These are phyloP conservation scores for Jatropha podagrica DNA, from an alignment of 441 rosid genomes.

Conservation along the genomic window DNA sequence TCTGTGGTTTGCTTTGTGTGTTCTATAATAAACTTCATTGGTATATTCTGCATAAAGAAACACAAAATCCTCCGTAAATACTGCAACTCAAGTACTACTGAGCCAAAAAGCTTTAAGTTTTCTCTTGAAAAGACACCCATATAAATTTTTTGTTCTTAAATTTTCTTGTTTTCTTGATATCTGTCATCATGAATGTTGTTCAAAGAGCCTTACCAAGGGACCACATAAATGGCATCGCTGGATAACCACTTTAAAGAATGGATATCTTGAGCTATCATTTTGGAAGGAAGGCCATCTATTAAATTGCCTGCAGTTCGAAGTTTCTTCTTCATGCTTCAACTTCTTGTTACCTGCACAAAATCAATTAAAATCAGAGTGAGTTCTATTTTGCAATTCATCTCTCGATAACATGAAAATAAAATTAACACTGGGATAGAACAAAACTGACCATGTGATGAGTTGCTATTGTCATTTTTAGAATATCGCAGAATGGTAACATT, in stretches of 20 bases:
- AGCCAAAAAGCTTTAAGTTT: too few species aligned
- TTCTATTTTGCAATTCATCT: background rate
- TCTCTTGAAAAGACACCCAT: too few species aligned
- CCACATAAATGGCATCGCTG: background rate
- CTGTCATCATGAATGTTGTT: background rate
- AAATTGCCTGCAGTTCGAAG: too few species aligned
- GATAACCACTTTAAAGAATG: background rate
- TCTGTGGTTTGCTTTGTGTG: background rate
- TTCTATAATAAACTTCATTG: conserved; percentile 3
- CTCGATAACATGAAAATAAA: background rate
- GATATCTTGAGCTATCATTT: background rate
- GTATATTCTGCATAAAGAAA: conserved; percentile 21
- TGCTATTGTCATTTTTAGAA: background rate
- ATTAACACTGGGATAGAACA: background rate
- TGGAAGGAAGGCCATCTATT: background rate
- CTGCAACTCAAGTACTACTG: too few species aligned
- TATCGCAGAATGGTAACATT: conserved; percentile 4
- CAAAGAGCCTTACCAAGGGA: background rate
- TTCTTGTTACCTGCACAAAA: background rate
- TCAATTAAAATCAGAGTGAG: background rate
- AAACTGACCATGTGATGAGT: background rate
- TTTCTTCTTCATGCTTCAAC: background rate
- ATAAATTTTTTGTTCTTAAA: background rate
- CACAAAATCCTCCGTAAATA: too few species aligned
- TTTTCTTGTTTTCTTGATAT: too few species aligned